Evolutionary conservation across 177 flowering plant species (phyloP), one percentile per base, ranked within the genome.

Genomic region (Vitis hybrid): DNA sequence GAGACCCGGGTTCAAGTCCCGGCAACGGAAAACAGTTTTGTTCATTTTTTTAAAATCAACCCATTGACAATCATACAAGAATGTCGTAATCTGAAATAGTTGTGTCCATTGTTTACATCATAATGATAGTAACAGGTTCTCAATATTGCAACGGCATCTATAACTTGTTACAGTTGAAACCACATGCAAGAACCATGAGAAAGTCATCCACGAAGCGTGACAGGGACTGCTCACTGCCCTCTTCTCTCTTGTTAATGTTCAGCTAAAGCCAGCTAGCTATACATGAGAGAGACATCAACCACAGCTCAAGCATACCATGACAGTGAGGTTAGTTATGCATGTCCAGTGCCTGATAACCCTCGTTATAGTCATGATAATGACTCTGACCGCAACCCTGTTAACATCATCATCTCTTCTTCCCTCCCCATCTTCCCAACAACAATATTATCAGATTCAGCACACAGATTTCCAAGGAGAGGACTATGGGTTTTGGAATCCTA

Each of bases 1-100:
- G 79, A 84, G 85, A 82, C 87, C 83, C 85, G 85, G 83, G 83
- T 82, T 80, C 87, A 64, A 84, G 82, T 83, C 84, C 87, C 83
- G 85, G 87, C 85, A 82, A 83, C 81, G 45, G 45, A 39, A 39
- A 1, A 7, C 5, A 2, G 4, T 2, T 26, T 26, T 26, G 0
- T 4, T 4, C 31, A 29, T 29, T 29, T 29, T 29, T 26, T 29
- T 0, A 2, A 26, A 29, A 3, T 29, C 31, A 29, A 29, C 31
- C 31, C 31, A 29, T 3, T 29, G 5, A 29, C 31, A 29, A 29
- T 29, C 31, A 26, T 26, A 26, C 31, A 29, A 5, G 5, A 29
- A 29, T 29, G 31, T 29, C 31, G 31, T 29, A 29, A 29, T 29
- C 31, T 29, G 31, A 29, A 29, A 29, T 29, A 29, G 31, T 29